These are phyloP conservation scores for Phaeotremella fagi DNA, from an alignment of 768 basidiomycete genomes.

Conservation along the genomic window DNA sequence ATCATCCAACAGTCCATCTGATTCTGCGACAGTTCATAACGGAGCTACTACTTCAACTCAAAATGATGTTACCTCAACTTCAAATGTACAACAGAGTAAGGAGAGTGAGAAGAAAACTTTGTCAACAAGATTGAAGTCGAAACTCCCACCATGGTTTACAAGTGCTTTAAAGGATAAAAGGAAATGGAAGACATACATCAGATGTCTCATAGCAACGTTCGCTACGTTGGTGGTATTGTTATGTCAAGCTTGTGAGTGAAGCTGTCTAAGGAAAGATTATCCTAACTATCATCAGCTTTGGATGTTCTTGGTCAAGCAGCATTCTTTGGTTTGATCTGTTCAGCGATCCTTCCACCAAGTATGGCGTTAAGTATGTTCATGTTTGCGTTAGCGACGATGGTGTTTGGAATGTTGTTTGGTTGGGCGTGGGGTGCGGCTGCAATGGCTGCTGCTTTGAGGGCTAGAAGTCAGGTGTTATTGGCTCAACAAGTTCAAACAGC, in stretches of 20 bases:
- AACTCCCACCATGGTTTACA: constrained; percentile 26
- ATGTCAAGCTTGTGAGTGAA: constrained; percentile 25
- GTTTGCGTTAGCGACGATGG: constrained; percentile 53
- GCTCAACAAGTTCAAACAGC: constrained; percentile 21
- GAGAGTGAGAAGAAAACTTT: too few relatives aligned
- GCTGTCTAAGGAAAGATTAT: not conserved
- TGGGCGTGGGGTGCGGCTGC: constrained; percentile 59
- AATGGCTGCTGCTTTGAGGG: constrained; percentile 55
- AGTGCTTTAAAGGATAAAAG: constrained; percentile 17
- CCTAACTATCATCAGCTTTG: constrained; percentile 20
- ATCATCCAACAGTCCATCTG: too few relatives aligned
- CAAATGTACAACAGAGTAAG: too few relatives aligned
- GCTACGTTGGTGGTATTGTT: constrained; percentile 39
- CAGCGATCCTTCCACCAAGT: constrained; percentile 53
- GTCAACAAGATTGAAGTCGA: too few relatives aligned
- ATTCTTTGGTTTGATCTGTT: constrained; percentile 52
- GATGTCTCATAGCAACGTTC: constrained; percentile 40
- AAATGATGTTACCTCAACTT: too few relatives aligned
- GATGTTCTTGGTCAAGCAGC: constrained; percentile 44
- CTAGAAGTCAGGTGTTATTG: constrained; percentile 39
- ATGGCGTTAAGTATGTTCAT: constrained; percentile 55
- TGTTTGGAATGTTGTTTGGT: constrained; percentile 54
- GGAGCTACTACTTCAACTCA: too few relatives aligned
- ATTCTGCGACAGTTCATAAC: too few relatives aligned
- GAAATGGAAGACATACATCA: constrained; percentile 45